Percentiles rank a stretch among this genome's conserved stretches.
These are phyloP conservation scores for Botrytis pseudocinerea DNA, from an alignment of 2,329 filamentous ascomycete species.

Conservation along the genomic window DNA sequence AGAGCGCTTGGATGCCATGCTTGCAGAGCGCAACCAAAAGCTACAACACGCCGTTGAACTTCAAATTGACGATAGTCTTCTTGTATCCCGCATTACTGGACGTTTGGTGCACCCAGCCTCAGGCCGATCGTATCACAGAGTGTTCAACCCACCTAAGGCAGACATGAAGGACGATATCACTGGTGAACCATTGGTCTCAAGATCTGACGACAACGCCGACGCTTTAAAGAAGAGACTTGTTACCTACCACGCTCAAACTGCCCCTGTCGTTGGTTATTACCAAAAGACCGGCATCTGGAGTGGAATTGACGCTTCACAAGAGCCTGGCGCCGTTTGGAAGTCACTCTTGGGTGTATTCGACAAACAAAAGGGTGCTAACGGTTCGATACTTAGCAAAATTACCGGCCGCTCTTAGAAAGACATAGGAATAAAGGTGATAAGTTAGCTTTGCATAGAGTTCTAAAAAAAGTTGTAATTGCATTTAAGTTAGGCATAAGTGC, in stretches of 20 bases:
- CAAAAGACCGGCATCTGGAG: conserved; percentile 97
- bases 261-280: conserved; percentile 93
- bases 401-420: conserved; percentile 35
- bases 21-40: conserved; percentile 72
- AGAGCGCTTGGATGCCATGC: conserved; percentile 92
- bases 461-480: conserved; percentile 32
- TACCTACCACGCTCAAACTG: conserved; percentile 93
- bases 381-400: conserved; percentile 41
- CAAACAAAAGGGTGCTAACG: conserved; percentile 47
- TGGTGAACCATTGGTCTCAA: conserved; percentile 93
- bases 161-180: conserved; percentile 95
- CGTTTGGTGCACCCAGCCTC: conserved; percentile 94
- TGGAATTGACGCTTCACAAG: conserved; percentile 91
- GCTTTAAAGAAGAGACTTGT: conserved; percentile 91
- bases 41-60: conserved; percentile 96
- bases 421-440: conserved; percentile 17
- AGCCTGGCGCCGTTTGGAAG: conserved; percentile 95
- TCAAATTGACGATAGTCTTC: conserved; percentile 90
- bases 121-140: conserved; percentile 94
- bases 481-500: conserved; percentile 32
- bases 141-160: conserved; percentile 97
- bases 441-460: conserved; percentile 38
- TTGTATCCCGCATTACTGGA: conserved; percentile 94
- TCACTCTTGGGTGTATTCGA: conserved; percentile 83
- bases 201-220: conserved; percentile 94